Conservation (phyloP, 768 basidiomycete genomes). For the Amanita polypyramis region DNA sequence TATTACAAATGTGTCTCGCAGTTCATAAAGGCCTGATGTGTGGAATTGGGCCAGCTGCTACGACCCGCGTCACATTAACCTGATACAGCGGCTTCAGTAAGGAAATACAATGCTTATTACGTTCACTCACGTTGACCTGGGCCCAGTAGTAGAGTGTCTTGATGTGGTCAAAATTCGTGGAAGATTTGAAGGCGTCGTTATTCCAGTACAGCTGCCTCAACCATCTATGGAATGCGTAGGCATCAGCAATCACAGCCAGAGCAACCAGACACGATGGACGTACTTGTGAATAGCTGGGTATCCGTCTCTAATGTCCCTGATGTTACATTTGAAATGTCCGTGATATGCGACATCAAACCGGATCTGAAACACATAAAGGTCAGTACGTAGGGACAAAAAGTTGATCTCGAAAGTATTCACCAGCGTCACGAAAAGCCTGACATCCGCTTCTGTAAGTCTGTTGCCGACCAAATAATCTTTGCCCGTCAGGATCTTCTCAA, state of each 20-base stretch:
- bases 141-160: constrained; percentile 70
- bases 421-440: constrained; percentile 86
- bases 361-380: constrained; percentile 30
- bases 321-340: constrained; percentile 91
- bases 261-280: constrained; percentile 9
- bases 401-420: constrained; percentile 29
- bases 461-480: constrained; percentile 83
- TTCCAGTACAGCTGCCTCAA: constrained; percentile 89
- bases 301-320: constrained; percentile 73
- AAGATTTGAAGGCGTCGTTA: constrained; percentile 73
- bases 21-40: constrained; percentile 45
- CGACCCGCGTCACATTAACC: constrained; percentile 73
- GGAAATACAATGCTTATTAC: background rate
- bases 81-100: constrained; percentile 16
- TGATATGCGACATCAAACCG: constrained; percentile 89
- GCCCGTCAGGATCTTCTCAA: constrained; percentile 67
- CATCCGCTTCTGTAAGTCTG: constrained; percentile 72
- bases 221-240: constrained; percentile 38
- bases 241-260: background rate
- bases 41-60: constrained; percentile 67
- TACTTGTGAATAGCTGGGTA: constrained; percentile 78
- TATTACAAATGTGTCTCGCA: too few relatives aligned
- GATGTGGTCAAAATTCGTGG: constrained; percentile 89
- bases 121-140: constrained; percentile 27
- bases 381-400: background rate